Evolutionary conservation across 2,329 filamentous ascomycete genomes (phyloP), one percentile per base, ranked within the genome.

Genomic region (Massarina eburnea): DNA sequence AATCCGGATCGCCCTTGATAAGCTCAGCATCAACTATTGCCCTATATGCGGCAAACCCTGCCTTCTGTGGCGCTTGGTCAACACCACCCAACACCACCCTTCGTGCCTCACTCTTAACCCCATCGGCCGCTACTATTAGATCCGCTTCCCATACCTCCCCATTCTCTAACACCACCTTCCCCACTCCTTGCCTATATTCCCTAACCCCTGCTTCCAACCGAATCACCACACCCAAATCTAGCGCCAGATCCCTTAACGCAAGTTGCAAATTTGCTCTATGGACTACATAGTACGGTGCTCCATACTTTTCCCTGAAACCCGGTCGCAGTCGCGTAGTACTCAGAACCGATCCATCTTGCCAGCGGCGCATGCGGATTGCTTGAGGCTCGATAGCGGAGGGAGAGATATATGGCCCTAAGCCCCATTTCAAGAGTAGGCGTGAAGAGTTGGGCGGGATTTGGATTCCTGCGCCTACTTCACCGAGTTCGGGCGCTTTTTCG

Each of bases 31-130:
- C 66, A 1, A 86, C 70, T 0, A 83, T 76, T 24, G 57, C 77
- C 4, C 83, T 73, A 57, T 85, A 87, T 1, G 82, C 83, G 20
- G 85, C 64, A 57, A 85, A 82, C 0, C 82, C 82, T 0, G 82
- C 84, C 1, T 78, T 75, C 7, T 76, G 59, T 0, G 83, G 80
- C 3, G 71, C 68, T 19, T 49, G 46, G 29, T 58, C 51, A 17
- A 38, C 39, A 8, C 45, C 46, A 8, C 36, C 40, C 7, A 59
- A 30, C 10, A 59, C 45, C 3, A 51, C 41, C 26, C 43, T 51
- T n/a, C 55, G 24, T 1, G 50, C 52, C 30, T 52, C 44, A 6
- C 26, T 32, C 10, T 32, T 24, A 30, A 85, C 64, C 0, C 83
- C 58, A 45, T 61, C 58, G 2, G 57, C 55, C 12, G 48, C 57